phyloP scores from a whole-genome alignment of 306 rosid species.

The Quercus gilva region DNA sequence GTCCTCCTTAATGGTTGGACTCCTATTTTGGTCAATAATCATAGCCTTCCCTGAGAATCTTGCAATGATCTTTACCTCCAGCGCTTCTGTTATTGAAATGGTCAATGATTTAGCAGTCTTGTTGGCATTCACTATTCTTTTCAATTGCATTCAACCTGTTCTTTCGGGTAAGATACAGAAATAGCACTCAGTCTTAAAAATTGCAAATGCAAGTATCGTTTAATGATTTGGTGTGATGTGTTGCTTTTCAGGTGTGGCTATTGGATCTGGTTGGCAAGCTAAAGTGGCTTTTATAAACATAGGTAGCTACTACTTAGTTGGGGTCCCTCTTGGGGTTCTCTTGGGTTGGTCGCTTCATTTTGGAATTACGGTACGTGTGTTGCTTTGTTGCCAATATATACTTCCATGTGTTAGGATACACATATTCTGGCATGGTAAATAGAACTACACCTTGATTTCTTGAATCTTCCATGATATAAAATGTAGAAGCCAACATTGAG shows the following conservation, averaged over 20 bases:
- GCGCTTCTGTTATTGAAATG: constrained; percentile 38
- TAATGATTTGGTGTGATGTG: constrained; percentile 1
- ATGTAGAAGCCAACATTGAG: neutral
- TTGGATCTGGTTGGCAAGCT: constrained; percentile 69
- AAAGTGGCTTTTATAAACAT: constrained; percentile 53
- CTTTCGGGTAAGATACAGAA: constrained; percentile 47
- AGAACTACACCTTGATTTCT: neutral
- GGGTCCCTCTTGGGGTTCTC: constrained; percentile 52
- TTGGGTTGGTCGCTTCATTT: constrained; percentile 50
- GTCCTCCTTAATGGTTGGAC: constrained; percentile 51
- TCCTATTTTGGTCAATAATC: constrained; percentile 47
- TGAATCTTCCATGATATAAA: neutral
- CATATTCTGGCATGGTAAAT: neutral
- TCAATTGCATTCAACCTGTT: constrained; percentile 67
- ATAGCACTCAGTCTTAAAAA: neutral
- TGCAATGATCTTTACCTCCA: constrained; percentile 64
- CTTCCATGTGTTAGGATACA: neutral
- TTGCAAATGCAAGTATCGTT: neutral
- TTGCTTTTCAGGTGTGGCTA: constrained; percentile 56
- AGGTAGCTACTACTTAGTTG: constrained; percentile 56
- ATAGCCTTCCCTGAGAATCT: constrained; percentile 44
- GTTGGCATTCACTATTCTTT: constrained; percentile 59
- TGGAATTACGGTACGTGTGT: constrained; percentile 40
- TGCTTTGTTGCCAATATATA: neutral
- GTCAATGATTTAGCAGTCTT: constrained; percentile 52